These are phyloP conservation scores for Bondarzewia mesenterica DNA, from an alignment of 1,284 basidiomycete genomes.

Conservation along the genomic window DNA sequence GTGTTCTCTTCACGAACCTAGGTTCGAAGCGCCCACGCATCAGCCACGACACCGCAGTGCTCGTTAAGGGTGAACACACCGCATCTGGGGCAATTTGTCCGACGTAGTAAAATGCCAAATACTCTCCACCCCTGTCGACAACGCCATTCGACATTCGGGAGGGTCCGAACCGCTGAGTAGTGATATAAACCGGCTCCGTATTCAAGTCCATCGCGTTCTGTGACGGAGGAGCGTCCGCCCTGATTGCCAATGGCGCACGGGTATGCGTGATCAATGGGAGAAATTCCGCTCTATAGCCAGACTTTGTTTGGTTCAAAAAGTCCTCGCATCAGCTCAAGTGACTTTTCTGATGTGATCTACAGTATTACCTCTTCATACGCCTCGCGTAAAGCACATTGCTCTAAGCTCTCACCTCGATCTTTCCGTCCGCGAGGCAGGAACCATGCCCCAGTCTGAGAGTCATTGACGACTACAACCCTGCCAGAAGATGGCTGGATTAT, in stretches of 20 bases:
- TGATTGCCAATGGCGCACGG: conserved; percentile 26
- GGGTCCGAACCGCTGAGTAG: conserved; percentile 23
- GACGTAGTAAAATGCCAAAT: conserved; percentile 44
- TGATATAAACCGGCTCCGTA: conserved; percentile 42
- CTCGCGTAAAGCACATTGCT: conserved; percentile 49
- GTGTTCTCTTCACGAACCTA: conserved; percentile 41
- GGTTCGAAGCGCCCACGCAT: no score
- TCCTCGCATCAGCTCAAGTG: neutral
- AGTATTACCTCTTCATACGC: conserved; percentile 63
- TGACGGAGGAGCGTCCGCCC: conserved; percentile 1
- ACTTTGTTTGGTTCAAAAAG: conserved; percentile 27
- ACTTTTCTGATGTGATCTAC: no score
- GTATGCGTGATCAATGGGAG: conserved; percentile 34
- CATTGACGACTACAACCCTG: conserved; percentile 36
- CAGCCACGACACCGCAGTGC: no score
- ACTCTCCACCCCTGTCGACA: conserved; percentile 31
- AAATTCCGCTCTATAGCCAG: conserved; percentile 43
- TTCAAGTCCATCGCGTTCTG: conserved; percentile 15
- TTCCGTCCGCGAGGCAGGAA: conserved; percentile 59
- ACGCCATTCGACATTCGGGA: conserved; percentile 7
- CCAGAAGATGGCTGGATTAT: conserved; percentile 40
- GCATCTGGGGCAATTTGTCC: conserved; percentile 43
- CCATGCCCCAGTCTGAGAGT: conserved; percentile 29
- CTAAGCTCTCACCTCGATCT: conserved; percentile 52
- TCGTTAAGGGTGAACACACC: conserved; percentile 26